Evolutionary conservation across 73 alveolate species (phyloP), one percentile per base, ranked within the genome.

Genomic region (Halteria grandinella): DNA sequence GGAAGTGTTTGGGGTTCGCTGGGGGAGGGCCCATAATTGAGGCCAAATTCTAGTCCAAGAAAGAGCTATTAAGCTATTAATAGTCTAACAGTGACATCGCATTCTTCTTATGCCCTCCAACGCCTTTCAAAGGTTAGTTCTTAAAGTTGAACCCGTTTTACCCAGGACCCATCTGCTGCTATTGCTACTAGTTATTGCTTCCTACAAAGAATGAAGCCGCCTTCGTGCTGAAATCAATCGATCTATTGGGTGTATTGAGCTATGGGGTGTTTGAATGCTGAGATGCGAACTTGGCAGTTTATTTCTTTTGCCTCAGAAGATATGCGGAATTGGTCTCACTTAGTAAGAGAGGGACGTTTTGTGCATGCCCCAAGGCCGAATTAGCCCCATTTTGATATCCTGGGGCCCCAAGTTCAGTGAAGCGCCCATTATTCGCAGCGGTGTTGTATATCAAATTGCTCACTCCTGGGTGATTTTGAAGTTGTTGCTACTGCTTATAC

Each of bases 211-310:
- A 36, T 12, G 36, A 37, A 21, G 4, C 17, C 20, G 2, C 8
- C 59, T 1, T 45, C 25, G 48, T 36, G 55, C 41, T 44, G 34
- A 66, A 66, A 44, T 66, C 80, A 6, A 66, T 51, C 17, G 80
- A 66, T 66, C 47, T 66, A 66, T 66, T 66, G 18, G 80, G 80
- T 28, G 60, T 44, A 6, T 3, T 14, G 3, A 66, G 43, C 8
- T 34, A 48, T 14, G 80, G 80, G 24, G 80, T 66, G 24, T 66
- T 66, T 25, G 80, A n/a, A 41, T 7, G 12, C 2, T 27, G 28
- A 6, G 21, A 11, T 11, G 15, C 58, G 8, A 7, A 12, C 6
- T 57, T 36, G 55, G 29, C 23, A 33, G 37, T 14, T 5, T 40
- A 11, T 21, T 11, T 15, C 17, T 3, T 25, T 66, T 23, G 15